These are phyloP conservation scores for Pyronema domesticum DNA, from an alignment of 495 filamentous ascomycete species.

Conservation along the genomic window DNA sequence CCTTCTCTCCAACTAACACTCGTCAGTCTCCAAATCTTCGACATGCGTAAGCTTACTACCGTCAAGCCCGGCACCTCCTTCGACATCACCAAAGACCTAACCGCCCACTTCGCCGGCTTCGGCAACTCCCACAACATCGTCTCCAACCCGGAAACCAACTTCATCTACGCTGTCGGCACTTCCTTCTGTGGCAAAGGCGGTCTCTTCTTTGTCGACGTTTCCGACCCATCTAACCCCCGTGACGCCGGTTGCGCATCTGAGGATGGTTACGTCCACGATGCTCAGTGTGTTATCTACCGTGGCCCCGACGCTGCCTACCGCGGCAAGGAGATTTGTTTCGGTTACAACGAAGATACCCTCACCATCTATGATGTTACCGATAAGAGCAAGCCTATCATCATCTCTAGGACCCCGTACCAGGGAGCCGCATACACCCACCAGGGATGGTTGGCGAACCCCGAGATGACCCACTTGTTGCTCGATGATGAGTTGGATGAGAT, in stretches of 20 bases:
- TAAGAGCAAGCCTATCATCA: conserved; percentile 31
- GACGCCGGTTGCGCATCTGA: conserved; percentile 34
- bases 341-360: conserved; percentile 35
- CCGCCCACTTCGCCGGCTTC: conserved; percentile 25
- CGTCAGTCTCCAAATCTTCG: conserved; percentile 34
- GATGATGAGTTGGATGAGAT: conserved; percentile 35
- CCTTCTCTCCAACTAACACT: too few species aligned
- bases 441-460: conserved; percentile 38
- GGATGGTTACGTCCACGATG: conserved; percentile 45
- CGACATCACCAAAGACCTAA: conserved; percentile 26
- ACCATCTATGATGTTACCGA: conserved; percentile 40
- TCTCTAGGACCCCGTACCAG: conserved; percentile 39
- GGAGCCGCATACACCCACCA: conserved; percentile 44
- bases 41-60: conserved; percentile 26
- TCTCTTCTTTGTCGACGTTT: conserved; percentile 38
- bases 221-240: conserved; percentile 32
- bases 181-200: conserved; percentile 26
- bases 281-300: conserved; percentile 40
- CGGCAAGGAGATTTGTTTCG: conserved; percentile 42
- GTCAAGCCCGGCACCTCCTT: conserved; percentile 21
- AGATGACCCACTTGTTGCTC: conserved; percentile 37
- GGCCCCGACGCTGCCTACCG: conserved; percentile 36
- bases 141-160: conserved; percentile 30
- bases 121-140: conserved; percentile 38
- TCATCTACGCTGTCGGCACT: conserved; percentile 35